phyloP scores from a whole-genome alignment of 768 basidiomycete species.

The Hypholoma fasciculare region DNA sequence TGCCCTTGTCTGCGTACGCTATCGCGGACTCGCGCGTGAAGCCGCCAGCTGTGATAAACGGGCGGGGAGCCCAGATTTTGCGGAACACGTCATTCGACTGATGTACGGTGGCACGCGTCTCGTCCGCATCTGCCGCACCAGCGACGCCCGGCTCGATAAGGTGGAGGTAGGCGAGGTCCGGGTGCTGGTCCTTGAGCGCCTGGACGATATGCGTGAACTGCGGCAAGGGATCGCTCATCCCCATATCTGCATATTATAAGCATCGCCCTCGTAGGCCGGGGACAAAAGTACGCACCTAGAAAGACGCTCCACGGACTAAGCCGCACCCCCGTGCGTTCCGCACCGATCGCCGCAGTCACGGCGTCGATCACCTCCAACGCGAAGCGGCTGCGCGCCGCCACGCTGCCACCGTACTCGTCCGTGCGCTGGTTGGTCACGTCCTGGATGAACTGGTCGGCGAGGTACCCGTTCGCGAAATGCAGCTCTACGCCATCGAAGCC shows the following conservation, averaged over 20 bases:
- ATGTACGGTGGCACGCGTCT: constrained; percentile 1
- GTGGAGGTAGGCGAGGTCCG: constrained; percentile 54
- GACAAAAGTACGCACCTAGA: constrained; percentile 30
- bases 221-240: constrained; percentile 53
- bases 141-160: constrained; percentile 38
- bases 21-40: constrained; percentile 42
- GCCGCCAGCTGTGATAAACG: constrained; percentile 44
- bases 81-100: constrained; percentile 45
- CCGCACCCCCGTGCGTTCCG: constrained; percentile 52
- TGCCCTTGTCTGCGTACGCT: constrained; percentile 32
- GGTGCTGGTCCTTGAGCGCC: constrained; percentile 36
- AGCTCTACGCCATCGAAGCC: constrained; percentile 69
- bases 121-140: not conserved
- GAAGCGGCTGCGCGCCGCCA: constrained; percentile 62
- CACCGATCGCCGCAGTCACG: constrained; percentile 51
- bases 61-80: constrained; percentile 41
- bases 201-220: constrained; percentile 52
- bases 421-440: constrained; percentile 54
- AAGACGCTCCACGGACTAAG: constrained; percentile 54
- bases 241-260: constrained; percentile 37
- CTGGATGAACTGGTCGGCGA: constrained; percentile 65
- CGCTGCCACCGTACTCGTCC: constrained; percentile 68
- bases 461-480: constrained; percentile 46
- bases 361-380: constrained; percentile 53
- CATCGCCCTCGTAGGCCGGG: constrained; percentile 14